Conservation (phyloP, 371 early-diverging fungal genomes). For the Neoconidiobolus thromboides region DNA sequence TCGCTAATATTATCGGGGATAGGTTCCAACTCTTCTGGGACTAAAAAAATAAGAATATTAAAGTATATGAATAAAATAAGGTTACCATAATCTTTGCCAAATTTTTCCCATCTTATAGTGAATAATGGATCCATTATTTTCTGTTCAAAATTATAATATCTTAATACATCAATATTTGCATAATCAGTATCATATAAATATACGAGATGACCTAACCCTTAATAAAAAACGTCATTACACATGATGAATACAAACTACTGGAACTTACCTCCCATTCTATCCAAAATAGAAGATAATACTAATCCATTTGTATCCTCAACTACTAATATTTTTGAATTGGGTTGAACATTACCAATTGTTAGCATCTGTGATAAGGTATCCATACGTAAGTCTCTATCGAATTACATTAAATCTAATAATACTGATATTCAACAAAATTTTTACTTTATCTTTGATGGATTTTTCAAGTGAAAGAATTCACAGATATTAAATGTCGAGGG, state of each 20-base stretch:
- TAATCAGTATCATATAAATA: constrained; percentile 58
- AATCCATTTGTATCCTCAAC: constrained; percentile 85
- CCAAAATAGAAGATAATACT: constrained; percentile 53
- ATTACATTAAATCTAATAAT: neutral
- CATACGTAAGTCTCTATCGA: constrained; percentile 49
- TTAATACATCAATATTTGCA: constrained; percentile 50
- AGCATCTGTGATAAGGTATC: constrained; percentile 88
- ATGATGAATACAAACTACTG: neutral
- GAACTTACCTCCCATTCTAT: constrained; percentile 49
- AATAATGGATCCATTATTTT: constrained; percentile 27
- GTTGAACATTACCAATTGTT: constrained; percentile 56
- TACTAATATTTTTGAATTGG: constrained; percentile 43
- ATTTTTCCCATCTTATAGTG: constrained; percentile 45
- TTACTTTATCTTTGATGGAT: constrained; percentile 61
- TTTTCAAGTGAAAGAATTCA: constrained; percentile 56
- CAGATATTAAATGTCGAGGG: constrained; percentile 59
- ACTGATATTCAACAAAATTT: neutral
- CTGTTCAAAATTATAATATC: constrained; percentile 57
- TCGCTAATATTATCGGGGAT: neutral
- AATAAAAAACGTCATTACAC: neutral
- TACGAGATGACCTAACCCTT: constrained; percentile 31
- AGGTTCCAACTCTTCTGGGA: neutral
- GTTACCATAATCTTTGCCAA: neutral
- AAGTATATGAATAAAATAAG: neutral
- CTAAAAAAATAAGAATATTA: neutral